Conservation (phyloP, 1,139 yeast species). For the Saccharomyces hybrid region DNA sequence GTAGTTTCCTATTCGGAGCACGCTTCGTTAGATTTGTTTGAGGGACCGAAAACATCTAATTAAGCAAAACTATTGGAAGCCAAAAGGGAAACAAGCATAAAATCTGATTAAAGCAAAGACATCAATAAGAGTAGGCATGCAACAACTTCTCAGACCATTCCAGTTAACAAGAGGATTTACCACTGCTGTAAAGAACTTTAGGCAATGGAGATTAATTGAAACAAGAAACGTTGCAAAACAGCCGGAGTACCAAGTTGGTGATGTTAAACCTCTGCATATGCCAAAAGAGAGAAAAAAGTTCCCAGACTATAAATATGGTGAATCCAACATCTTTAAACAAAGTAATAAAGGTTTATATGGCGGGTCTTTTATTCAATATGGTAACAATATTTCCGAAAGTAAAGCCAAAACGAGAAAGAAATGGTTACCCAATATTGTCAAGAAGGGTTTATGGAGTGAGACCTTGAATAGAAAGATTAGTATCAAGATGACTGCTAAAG, state of each 20-base stretch:
- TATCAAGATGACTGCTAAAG: slow-evolving; percentile 69
- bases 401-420: slow-evolving; percentile 66
- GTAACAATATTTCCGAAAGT: slow-evolving; percentile 72
- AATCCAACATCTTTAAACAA: slow-evolving; percentile 68
- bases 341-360: slow-evolving; percentile 86
- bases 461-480: slow-evolving; percentile 49
- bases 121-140: not conserved
- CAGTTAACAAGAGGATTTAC: slow-evolving; percentile 8
- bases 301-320: slow-evolving; percentile 82
- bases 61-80: not conserved
- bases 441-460: slow-evolving; percentile 77
- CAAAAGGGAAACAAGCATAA: not conserved
- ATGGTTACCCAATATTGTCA: slow-evolving; percentile 76
- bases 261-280: slow-evolving; percentile 38
- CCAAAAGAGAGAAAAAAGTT: slow-evolving; percentile 44
- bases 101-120: not conserved
- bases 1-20: not conserved
- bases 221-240: slow-evolving; percentile 34
- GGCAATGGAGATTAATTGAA: slow-evolving; percentile 38
- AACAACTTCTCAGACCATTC: not conserved
- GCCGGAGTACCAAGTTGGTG: slow-evolving; percentile 40
- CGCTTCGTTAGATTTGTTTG: not conserved
- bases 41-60: not conserved
- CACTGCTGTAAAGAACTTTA: slow-evolving; percentile 12
- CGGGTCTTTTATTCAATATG: slow-evolving; percentile 72